These are phyloP conservation scores for Antitrichia curtipendula DNA, from an alignment of 225 moss, liverwort and hornwort species.

Conservation along the genomic window DNA sequence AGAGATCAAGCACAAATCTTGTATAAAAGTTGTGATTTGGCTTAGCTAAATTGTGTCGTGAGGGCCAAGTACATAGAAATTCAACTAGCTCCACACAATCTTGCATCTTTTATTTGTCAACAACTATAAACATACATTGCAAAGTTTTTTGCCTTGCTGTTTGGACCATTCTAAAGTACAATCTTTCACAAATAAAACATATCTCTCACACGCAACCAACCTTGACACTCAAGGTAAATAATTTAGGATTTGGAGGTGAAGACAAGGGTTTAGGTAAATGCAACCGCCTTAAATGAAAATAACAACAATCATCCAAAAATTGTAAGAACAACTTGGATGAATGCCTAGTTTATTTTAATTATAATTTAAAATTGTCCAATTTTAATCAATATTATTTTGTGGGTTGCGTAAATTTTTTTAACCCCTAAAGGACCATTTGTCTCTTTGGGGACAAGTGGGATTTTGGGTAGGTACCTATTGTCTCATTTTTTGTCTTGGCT, in stretches of 20 bases:
- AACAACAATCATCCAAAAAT: background rate
- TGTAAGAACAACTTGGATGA: background rate
- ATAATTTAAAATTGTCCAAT: background rate
- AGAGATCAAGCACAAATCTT: too few relatives aligned
- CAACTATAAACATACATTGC: background rate
- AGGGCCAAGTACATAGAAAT: too few relatives aligned
- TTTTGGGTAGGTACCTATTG: too few relatives aligned
- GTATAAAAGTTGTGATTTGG: too few relatives aligned
- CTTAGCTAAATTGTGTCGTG: too few relatives aligned
- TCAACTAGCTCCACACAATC: too few relatives aligned
- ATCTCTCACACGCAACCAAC: background rate
- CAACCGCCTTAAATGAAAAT: rapidly evolving
- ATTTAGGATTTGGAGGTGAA: background rate
- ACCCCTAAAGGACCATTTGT: too few relatives aligned
- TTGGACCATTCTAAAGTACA: background rate
- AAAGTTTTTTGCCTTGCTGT: background rate
- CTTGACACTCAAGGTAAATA: rapidly evolving
- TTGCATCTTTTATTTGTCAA: too few relatives aligned
- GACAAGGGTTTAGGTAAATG: background rate
- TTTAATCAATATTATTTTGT: background rate
- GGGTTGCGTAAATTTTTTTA: background rate
- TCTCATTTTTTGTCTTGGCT: too few relatives aligned
- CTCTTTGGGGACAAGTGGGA: too few relatives aligned
- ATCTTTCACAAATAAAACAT: background rate
- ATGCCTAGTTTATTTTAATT: background rate